These are phyloP conservation scores for Penstemon eatonii DNA, from an alignment of 257 asterid genomes.

Conservation along the genomic window DNA sequence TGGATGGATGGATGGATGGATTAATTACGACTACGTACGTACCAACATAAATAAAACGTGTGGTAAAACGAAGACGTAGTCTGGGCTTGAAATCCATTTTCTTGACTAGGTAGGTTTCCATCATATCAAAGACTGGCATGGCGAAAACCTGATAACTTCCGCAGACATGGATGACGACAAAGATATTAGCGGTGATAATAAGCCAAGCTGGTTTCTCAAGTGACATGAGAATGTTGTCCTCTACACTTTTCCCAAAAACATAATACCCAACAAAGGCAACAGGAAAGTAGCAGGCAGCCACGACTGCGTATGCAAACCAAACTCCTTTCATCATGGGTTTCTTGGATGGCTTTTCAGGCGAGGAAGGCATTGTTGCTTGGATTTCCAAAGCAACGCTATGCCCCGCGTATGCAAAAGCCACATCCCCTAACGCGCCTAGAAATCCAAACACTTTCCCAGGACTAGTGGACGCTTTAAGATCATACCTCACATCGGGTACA, in stretches of 20 bases:
- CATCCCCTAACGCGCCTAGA: slow-evolving; percentile 38
- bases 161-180: slow-evolving; percentile 33
- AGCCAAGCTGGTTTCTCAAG: slow-evolving; percentile 45
- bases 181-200: slow-evolving; percentile 41
- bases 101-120: slow-evolving; percentile 5
- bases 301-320: slow-evolving; percentile 37
- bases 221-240: slow-evolving; percentile 39
- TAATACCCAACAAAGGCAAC: slow-evolving; percentile 39
- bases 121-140: slow-evolving; percentile 19
- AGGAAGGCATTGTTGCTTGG: slow-evolving; percentile 42
- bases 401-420: slow-evolving; percentile 44
- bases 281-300: slow-evolving; percentile 44
- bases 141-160: slow-evolving; percentile 38
- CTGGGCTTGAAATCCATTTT: slow-evolving; percentile 4
- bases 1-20: no score
- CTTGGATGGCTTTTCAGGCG: slow-evolving; percentile 44
- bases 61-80: not conserved
- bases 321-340: slow-evolving; percentile 47
- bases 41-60: slow-evolving; percentile 12
- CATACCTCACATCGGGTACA: slow-evolving; percentile 37
- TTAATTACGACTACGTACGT: not conserved
- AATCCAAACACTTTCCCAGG: slow-evolving; percentile 39
- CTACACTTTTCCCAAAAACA: slow-evolving; percentile 37
- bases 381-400: slow-evolving; percentile 44
- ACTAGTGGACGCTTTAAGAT: slow-evolving; percentile 22